Evolutionary conservation across 257 asterid genomes (phyloP), one percentile per base, ranked within the genome.

Genomic region (Solanum sitiens): DNA sequence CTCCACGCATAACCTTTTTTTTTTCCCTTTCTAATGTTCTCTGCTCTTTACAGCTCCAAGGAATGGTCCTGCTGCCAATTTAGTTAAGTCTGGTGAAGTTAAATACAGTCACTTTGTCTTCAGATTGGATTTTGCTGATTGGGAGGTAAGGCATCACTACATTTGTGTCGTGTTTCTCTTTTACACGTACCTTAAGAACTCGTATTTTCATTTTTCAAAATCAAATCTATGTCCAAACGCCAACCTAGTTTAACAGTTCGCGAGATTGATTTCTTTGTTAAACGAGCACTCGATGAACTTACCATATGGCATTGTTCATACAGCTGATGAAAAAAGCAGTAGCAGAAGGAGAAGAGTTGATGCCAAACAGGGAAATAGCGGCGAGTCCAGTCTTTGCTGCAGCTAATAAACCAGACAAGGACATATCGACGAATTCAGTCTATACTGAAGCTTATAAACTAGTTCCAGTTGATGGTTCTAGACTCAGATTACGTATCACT

Each of bases 91-190:
- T 74, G 94, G 93, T 47, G 92, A 33, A 65, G 96, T 77, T 32
- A 50, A 82, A 53, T 87, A 53, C 91, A 83, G 80, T 79, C 94
- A 93, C 11, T 94, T 92, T 86, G 75, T 93, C 59, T 91, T 91
- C 91, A 89, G 94, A 88, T 88, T 90, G 4, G 96, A 93, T 83
- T 93, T 91, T 53, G n/a, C 73, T 42, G 96, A 93, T 87, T 94
- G 96, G 96, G 72, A 91, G 95, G 96, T 94, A 89, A 25, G 37
- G 30, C 16, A 40, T 42, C 33, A 15, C 21, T 12, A 30, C 18
- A 2, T 30, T 3, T 59, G 21, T 8, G 9, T 63, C 15, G 15
- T 10, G 7, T 63, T 63, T 23, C 32, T 23, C 70, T 63, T 61
- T 63, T 63, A 63, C 70, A 63, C 15, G 7, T 63, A 59, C 67